phyloP scores from a whole-genome alignment of 2,329 filamentous ascomycete genomes.

The Ceratocystis ficicola region DNA sequence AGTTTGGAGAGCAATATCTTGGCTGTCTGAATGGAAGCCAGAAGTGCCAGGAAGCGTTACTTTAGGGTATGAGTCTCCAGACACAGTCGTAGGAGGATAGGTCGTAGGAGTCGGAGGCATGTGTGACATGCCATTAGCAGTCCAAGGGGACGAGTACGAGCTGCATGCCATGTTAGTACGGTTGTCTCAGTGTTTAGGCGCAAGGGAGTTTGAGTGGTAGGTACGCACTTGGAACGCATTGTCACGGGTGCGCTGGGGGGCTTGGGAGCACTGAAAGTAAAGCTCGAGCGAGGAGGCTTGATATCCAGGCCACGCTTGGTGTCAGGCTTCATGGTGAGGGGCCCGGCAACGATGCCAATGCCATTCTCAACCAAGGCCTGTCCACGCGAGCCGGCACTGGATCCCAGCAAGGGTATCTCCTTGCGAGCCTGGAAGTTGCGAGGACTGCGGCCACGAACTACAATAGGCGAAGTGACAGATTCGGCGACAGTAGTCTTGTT shows the following conservation, averaged over 20 bases:
- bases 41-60: constrained; percentile 39
- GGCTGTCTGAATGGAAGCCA: constrained; percentile 39
- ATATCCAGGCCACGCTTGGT: constrained; percentile 42
- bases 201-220: not conserved
- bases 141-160: constrained; percentile 46
- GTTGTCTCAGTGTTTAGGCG: constrained; percentile 25
- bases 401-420: constrained; percentile 74
- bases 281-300: constrained; percentile 44
- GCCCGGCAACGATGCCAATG: constrained; percentile 47
- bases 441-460: constrained; percentile 84
- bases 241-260: constrained; percentile 42
- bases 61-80: constrained; percentile 42
- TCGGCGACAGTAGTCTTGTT: constrained; percentile 70
- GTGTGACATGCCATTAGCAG: constrained; percentile 36
- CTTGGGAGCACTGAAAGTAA: constrained; percentile 48
- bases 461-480: constrained; percentile 77
- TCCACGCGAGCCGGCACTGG: constrained; percentile 62
- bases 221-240: constrained; percentile 48
- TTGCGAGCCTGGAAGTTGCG: constrained; percentile 91
- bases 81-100: constrained; percentile 42
- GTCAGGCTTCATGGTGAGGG: constrained; percentile 43
- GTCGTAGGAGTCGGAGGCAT: constrained; percentile 37
- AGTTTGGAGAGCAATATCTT: constrained; percentile 41
- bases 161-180: constrained; percentile 29
- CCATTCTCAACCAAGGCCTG: constrained; percentile 58